Percentiles rank a stretch among this genome's conserved stretches.
Conservation (phyloP, 768 basidiomycete species). For the Lactarius akahatsu region DNA sequence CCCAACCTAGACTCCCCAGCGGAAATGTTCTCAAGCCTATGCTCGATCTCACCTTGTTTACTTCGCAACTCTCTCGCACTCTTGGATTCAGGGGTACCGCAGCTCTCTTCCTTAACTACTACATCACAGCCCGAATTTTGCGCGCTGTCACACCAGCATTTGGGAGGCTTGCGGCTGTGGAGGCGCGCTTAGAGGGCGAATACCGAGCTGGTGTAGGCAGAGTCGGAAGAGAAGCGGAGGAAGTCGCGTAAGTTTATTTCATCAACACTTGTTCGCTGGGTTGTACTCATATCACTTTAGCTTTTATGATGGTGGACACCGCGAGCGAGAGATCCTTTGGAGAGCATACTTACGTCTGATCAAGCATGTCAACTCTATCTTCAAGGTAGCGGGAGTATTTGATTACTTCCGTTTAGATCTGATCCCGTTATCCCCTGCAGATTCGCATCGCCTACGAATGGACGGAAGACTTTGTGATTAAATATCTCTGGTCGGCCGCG, state of each 20-base stretch:
- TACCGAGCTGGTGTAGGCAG: slow-evolving; percentile 85
- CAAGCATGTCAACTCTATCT: slow-evolving; percentile 88
- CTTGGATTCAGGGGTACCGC: slow-evolving; percentile 83
- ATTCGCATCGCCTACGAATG: slow-evolving; percentile 90
- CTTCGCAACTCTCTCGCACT: slow-evolving; percentile 82
- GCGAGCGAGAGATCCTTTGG: slow-evolving; percentile 81
- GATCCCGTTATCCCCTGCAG: slow-evolving; percentile 37
- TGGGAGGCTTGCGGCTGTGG: slow-evolving; percentile 82
- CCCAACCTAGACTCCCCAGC: slow-evolving; percentile 40
- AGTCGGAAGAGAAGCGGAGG: slow-evolving; percentile 86
- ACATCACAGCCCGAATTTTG: slow-evolving; percentile 79
- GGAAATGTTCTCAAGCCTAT: slow-evolving; percentile 93
- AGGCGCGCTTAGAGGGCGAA: slow-evolving; percentile 87
- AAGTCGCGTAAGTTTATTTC: slow-evolving; percentile 69
- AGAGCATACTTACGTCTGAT: slow-evolving; percentile 77
- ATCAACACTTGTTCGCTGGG: not conserved
- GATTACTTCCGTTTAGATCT: not conserved
- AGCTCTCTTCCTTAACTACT: slow-evolving; percentile 80
- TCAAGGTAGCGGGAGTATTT: slow-evolving; percentile 54
- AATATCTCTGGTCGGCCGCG: slow-evolving; percentile 92
- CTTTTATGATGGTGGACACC: slow-evolving; percentile 86
- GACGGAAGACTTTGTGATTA: slow-evolving; percentile 97
- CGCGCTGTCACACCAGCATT: slow-evolving; percentile 89
- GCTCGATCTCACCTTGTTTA: slow-evolving; percentile 89
- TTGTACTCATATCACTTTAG: slow-evolving; percentile 40